Conservation (phyloP, 1,284 basidiomycete genomes). For the Cryptococcus hybrid region DNA sequence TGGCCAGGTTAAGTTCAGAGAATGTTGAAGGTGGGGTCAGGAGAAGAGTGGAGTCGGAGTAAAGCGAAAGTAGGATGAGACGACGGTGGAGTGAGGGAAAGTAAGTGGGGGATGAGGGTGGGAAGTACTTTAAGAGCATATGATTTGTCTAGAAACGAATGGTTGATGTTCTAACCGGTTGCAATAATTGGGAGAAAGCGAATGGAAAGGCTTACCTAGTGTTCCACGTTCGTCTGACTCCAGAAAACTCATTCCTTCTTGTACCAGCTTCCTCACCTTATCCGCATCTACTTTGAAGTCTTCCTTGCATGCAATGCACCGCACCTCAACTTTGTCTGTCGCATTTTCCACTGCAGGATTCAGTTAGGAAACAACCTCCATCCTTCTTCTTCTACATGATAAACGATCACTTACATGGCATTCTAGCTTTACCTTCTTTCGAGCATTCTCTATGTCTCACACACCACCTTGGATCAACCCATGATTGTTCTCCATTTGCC, state of each 20-base stretch:
- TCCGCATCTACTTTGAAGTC: conserved; percentile 55
- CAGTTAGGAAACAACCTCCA: conserved; percentile 47
- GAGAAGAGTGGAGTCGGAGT: conserved; percentile 58
- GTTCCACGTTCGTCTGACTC: conserved; percentile 65
- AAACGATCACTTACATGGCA: conserved; percentile 28
- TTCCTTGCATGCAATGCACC: conserved; percentile 60
- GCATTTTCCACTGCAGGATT: conserved; percentile 42
- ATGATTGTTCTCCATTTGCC: conserved; percentile 11
- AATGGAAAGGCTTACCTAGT: conserved; percentile 24
- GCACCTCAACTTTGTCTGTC: conserved; percentile 58
- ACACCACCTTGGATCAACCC: conserved; percentile 66
- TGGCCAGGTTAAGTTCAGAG: conserved; percentile 38
- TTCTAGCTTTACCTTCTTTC: conserved; percentile 9
- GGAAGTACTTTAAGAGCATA: conserved; percentile 48
- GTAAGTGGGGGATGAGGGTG: conserved; percentile 55
- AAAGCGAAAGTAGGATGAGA: conserved; percentile 75
- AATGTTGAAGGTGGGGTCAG: conserved; percentile 25
- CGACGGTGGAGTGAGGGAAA: conserved; percentile 60
- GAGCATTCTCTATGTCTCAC: conserved; percentile 34
- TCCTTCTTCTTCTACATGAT: neutral
- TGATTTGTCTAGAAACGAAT: conserved; percentile 53
- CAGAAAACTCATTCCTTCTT: conserved; percentile 66
- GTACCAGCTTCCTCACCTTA: conserved; percentile 58
- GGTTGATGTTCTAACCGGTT: neutral
- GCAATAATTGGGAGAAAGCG: neutral